A percentile compares a stretch with the other conserved stretches of the same genome.
phyloP scores from a whole-genome alignment of 73 alveolate species.

The Paramecium primaurelia region DNA sequence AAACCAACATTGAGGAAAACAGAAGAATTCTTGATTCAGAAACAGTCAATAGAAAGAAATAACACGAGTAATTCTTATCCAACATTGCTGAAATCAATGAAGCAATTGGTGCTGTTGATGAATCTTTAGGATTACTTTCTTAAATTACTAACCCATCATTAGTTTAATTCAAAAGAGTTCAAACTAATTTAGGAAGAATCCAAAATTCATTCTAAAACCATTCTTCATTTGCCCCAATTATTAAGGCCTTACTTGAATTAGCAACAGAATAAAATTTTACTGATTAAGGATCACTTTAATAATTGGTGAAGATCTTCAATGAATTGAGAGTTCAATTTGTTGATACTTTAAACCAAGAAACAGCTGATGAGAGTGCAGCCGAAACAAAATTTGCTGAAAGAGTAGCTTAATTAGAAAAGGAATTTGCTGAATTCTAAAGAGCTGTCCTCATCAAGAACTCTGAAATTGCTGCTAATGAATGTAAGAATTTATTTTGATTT shows the following conservation, averaged over 20 bases:
- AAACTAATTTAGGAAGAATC: slow-evolving; percentile 33
- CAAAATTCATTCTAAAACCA: slow-evolving; percentile 34
- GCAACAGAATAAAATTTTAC: slow-evolving; percentile 52
- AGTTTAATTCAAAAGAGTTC: slow-evolving; percentile 37
- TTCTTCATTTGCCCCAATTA: slow-evolving; percentile 43
- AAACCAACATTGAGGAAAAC: slow-evolving; percentile 24
- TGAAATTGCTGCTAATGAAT: slow-evolving; percentile 36
- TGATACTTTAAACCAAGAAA: slow-evolving; percentile 2
- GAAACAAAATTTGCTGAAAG: slow-evolving; percentile 15
- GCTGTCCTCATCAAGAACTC: slow-evolving; percentile 35
- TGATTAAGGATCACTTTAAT: neutral
- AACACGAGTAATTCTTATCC: neutral
- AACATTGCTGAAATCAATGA: slow-evolving; percentile 30
- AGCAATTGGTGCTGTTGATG: slow-evolving; percentile 50
- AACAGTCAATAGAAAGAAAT: slow-evolving; percentile 17
- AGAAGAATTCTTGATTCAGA: slow-evolving; percentile 22
- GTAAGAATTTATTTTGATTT: neutral
- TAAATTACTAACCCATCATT: slow-evolving; percentile 8
- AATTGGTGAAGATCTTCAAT: slow-evolving; percentile 41
- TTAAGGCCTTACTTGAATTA: slow-evolving; percentile 37
- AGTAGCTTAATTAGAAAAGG: slow-evolving; percentile 21
- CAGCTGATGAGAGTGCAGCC: slow-evolving; percentile 36
- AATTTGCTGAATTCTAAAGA: slow-evolving; percentile 46
- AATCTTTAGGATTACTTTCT: slow-evolving; percentile 1
- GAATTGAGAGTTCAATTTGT: slow-evolving; percentile 34